phyloP scores from a whole-genome alignment of 2,329 filamentous ascomycete genomes.

The Nothomitra cinnamomea region DNA sequence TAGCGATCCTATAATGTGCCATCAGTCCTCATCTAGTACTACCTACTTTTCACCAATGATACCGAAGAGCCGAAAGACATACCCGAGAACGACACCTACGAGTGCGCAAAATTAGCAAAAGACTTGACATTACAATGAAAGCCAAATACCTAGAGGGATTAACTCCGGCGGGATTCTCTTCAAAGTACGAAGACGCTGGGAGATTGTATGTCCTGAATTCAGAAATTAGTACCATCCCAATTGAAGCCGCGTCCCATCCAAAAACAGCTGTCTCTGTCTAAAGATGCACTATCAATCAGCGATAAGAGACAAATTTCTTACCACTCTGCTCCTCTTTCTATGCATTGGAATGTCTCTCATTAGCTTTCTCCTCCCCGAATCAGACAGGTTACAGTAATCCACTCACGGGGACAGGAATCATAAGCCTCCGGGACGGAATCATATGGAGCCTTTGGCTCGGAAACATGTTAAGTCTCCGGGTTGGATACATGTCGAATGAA shows the following conservation, averaged over 20 bases:
- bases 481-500: background rate
- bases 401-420: slow-evolving; percentile 6
- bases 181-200: slow-evolving; percentile 79
- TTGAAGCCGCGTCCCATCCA: background rate
- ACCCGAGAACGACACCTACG: slow-evolving; percentile 69
- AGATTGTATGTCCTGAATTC: slow-evolving; percentile 74
- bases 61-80: slow-evolving; percentile 25
- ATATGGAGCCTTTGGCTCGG: background rate
- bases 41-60: background rate
- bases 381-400: background rate
- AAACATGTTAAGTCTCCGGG: slow-evolving; percentile 2
- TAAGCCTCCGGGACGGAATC: slow-evolving; percentile 1
- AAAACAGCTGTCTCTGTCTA: background rate
- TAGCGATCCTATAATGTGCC: slow-evolving; percentile 35
- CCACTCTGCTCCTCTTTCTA: slow-evolving; percentile 49
- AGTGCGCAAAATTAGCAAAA: slow-evolving; percentile 9
- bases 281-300: background rate
- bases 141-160: slow-evolving; percentile 69
- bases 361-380: background rate
- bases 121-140: background rate
- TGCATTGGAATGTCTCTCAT: slow-evolving; percentile 23
- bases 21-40: background rate
- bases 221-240: background rate
- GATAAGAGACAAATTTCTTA: slow-evolving; percentile 22
- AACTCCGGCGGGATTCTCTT: slow-evolving; percentile 87